A percentile compares a stretch with the other conserved stretches of the same genome.
phyloP scores from a whole-genome alignment of 2,329 filamentous ascomycete genomes.

The Pseudocercospora fuligena region DNA sequence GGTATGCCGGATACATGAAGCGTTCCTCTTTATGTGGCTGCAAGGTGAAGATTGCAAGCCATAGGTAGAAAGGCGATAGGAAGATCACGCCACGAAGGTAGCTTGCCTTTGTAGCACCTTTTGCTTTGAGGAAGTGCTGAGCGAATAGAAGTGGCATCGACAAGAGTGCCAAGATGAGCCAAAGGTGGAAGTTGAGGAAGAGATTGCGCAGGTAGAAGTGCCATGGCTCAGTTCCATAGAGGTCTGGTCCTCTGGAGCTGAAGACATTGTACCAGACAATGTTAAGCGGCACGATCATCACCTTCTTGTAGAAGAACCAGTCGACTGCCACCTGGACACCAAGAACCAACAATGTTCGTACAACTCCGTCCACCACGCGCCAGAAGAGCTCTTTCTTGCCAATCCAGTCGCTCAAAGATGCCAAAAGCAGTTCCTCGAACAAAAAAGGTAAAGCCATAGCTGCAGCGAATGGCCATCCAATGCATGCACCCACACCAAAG shows the following conservation, averaged over 20 bases:
- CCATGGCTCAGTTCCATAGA: constrained; percentile 97
- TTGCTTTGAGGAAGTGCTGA: constrained; percentile 69
- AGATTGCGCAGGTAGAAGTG: constrained; percentile 94
- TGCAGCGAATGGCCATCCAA: constrained; percentile 94
- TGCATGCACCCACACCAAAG: constrained; percentile 81
- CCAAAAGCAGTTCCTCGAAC: constrained; percentile 71
- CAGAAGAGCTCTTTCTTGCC: constrained; percentile 60
- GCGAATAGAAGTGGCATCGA: constrained; percentile 76
- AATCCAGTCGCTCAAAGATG: constrained; percentile 45
- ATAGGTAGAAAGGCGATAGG: constrained; percentile 86
- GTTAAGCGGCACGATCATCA: constrained; percentile 81
- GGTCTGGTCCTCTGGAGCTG: constrained; percentile 74
- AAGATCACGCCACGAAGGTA: constrained; percentile 78
- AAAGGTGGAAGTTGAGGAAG: constrained; percentile 91
- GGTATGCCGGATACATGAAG: constrained; percentile 98
- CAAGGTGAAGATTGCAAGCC: constrained; percentile 86
- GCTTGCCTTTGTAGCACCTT: constrained; percentile 67
- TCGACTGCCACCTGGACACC: constrained; percentile 74
- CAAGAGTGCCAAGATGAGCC: constrained; percentile 80
- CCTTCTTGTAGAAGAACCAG: constrained; percentile 83
- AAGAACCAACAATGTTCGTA: constrained; percentile 70
- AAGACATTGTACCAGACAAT: constrained; percentile 97
- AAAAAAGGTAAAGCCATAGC: constrained; percentile 82
- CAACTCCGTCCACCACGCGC: constrained; percentile 69
- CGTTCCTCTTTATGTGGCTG: constrained; percentile 98